phyloP scores from a whole-genome alignment of 345 rosid genomes.

The Murraya paniculata region DNA sequence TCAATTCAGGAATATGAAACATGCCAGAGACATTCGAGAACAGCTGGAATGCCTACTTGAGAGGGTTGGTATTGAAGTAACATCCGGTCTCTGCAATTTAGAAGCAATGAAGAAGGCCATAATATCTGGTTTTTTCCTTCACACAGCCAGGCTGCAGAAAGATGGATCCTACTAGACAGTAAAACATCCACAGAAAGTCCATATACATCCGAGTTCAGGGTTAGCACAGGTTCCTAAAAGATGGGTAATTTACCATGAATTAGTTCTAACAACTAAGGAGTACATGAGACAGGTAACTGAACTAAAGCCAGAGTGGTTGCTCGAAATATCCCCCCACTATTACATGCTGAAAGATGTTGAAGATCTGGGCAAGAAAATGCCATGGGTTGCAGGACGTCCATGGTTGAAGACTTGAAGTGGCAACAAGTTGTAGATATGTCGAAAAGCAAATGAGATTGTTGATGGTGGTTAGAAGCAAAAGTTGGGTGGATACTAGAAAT shows the following conservation, averaged over 20 bases:
- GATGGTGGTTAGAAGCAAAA: neutral
- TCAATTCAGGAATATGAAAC: conserved; percentile 96
- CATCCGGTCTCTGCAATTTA: conserved; percentile 56
- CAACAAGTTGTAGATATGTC: neutral
- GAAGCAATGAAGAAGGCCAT: conserved; percentile 79
- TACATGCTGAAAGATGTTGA: conserved; percentile 95
- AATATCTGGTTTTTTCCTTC: conserved; percentile 85
- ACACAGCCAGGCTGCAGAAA: conserved; percentile 84
- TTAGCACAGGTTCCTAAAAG: conserved; percentile 87
- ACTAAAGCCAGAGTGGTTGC: conserved; percentile 96
- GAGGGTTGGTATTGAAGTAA: conserved; percentile 87
- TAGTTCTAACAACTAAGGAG: conserved; percentile 89
- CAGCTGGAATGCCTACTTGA: conserved; percentile 92
- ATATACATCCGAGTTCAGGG: conserved; percentile 94
- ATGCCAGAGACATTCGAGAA: conserved; percentile 91
- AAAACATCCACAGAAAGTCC: conserved; percentile 89
- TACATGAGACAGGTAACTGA: conserved; percentile 96
- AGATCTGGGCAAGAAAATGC: conserved; percentile 31
- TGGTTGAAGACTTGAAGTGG: neutral
- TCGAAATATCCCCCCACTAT: conserved; percentile 91
- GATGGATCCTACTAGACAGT: conserved; percentile 87
- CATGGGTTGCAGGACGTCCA: neutral
- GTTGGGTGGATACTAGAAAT: neutral
- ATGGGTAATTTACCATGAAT: conserved; percentile 90
- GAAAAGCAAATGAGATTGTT: neutral